Evolutionary conservation across 176 grass and related monocot genomes (phyloP), one percentile per base, ranked within the genome.

Genomic region (Alopecurus myosuroides): DNA sequence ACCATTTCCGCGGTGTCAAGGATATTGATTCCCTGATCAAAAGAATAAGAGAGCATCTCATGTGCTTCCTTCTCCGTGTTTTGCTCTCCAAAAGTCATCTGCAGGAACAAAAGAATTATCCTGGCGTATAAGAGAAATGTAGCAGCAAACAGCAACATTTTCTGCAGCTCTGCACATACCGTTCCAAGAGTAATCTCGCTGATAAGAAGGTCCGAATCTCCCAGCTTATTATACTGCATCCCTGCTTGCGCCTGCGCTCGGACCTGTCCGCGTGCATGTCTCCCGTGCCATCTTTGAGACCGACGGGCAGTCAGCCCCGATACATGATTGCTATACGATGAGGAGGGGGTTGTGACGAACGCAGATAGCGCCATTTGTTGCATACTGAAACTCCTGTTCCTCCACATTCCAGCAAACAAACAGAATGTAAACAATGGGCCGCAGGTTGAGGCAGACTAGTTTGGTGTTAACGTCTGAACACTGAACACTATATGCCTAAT

Each of bases 111-210:
- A 11, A 80, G 15, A 44, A 55, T 33, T 2, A 79, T 9, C 10
- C 12, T 73, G 15, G 14, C 1, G 14, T 40, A 50, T 15, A 51
- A 72, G 67, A 46, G 22, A 68, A 69, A 60, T 80, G 9, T 35
- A 77, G 17, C 45, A 67, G 31, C 10, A 60, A 58, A 11, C 22
- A 36, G 11, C 18, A 35, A 20, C 31, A 63, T 17, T 5, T 52
- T 18, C 62, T 85, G 42, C 20, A 67, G 55, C 57, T 61, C 10
- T 70, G 17, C 57, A 70, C 77, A 35, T 82, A 94, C 92, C 40
- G 89, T 94, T 69, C 92, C 89, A 79, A 94, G 89, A 15, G 76
- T 89, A 82, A 76, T 74, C 82, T 94, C 92, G n/a, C 89, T 91
- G 40, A 94, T 76, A 49, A 81, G 77, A 44, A 94, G 92, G 39